Evolutionary conservation across 305 asterid species (phyloP).

Genomic region (Rubia tinctorum): DNA sequence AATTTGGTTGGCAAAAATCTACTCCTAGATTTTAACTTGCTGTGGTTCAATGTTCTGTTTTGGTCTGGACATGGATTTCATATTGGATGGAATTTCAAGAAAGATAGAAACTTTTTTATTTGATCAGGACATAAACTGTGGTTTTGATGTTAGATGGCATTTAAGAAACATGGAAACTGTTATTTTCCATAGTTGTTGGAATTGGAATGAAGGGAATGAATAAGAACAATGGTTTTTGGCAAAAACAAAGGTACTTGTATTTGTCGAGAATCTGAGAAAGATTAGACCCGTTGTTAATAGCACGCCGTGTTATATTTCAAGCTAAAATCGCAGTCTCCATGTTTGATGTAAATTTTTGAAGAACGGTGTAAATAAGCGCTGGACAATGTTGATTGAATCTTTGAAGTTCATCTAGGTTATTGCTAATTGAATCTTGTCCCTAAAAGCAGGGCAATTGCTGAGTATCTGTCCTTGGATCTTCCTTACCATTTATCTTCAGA

Average conservation of each 20-base stretch:
- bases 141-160: neutral
- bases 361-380: neutral
- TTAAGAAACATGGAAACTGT: neutral
- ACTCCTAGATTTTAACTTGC: neutral
- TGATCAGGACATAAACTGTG: neutral
- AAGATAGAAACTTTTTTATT: no score
- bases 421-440: neutral
- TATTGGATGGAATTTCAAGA: neutral
- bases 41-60: neutral
- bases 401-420: neutral
- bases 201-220: neutral
- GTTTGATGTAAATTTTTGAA: neutral
- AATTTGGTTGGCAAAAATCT: neutral
- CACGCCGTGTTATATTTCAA: neutral
- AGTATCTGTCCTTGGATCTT: conserved; percentile 33
- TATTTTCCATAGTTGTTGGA: neutral
- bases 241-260: no score
- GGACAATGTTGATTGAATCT: neutral
- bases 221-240: neutral
- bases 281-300: neutral
- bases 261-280: neutral
- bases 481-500: conserved; percentile 38
- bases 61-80: neutral
- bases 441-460: conserved; percentile 33
- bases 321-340: neutral